These are phyloP conservation scores for Apium graveolens DNA, from an alignment of 129 eudicot species.

Conservation along the genomic window DNA sequence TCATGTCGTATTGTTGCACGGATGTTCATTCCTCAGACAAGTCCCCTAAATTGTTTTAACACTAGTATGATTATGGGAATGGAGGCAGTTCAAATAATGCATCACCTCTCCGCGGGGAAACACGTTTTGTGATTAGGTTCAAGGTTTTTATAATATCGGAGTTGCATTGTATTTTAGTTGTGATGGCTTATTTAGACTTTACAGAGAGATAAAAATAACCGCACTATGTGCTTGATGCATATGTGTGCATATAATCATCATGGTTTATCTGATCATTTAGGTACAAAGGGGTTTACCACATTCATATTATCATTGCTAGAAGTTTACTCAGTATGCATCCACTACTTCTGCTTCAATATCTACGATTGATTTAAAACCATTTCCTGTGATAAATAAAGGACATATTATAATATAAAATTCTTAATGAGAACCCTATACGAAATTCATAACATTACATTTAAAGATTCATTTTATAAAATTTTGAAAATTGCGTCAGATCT, in stretches of 20 bases:
- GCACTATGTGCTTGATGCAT: neutral
- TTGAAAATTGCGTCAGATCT: neutral
- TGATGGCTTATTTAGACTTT: neutral
- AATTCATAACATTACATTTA: neutral
- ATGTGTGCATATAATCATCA: neutral
- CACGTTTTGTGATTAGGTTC: neutral
- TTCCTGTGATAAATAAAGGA: constrained; percentile 36
- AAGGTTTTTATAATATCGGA: neutral
- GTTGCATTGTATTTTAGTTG: neutral
- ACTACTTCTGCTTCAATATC: constrained; percentile 84
- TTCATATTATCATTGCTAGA: neutral
- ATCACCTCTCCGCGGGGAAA: neutral
- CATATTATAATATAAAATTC: neutral
- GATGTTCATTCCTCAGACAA: neutral
- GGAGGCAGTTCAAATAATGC: neutral
- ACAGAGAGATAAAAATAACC: neutral
- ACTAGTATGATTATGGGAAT: neutral
- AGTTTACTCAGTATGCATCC: constrained; percentile 50
- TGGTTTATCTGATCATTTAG: neutral
- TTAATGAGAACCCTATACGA: neutral
- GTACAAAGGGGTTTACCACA: neutral
- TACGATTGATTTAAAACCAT: constrained; percentile 42
- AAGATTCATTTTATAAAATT: neutral
- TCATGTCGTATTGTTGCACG: neutral
- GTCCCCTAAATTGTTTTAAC: neutral